These are phyloP conservation scores for Bauhinia variegata DNA, from an alignment of 306 rosid species.

Conservation along the genomic window DNA sequence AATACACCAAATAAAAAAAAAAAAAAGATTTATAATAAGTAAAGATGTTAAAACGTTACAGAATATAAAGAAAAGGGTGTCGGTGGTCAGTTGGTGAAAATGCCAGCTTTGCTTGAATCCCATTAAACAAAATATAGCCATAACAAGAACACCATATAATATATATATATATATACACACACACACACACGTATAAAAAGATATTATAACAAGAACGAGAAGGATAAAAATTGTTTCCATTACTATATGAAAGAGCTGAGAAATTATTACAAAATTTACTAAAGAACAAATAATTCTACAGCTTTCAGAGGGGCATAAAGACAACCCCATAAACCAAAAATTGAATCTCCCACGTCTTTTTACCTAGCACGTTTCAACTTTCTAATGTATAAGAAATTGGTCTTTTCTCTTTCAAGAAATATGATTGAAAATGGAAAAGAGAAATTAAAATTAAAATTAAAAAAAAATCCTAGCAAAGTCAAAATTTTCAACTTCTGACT, in stretches of 20 bases:
- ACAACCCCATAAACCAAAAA: conserved; percentile 68
- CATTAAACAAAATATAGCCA: too few relatives aligned
- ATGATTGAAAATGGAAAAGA: conserved; percentile 44
- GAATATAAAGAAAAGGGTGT: too few relatives aligned
- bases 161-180: too few relatives aligned
- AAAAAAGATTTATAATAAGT: too few relatives aligned
- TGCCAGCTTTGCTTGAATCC: too few relatives aligned
- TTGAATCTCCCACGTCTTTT: conserved; percentile 57
- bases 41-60: too few relatives aligned
- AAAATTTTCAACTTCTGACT: conserved; percentile 82
- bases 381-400: conserved; percentile 63
- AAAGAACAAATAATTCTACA: conserved; percentile 60
- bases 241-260: conserved; percentile 47
- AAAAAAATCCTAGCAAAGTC: conserved; percentile 53
- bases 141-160: too few relatives aligned
- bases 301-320: conserved; percentile 51
- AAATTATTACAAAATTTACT: conserved; percentile 68
- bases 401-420: conserved; percentile 56
- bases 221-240: conserved; percentile 30
- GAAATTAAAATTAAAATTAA: conserved; percentile 14
- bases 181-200: too few relatives aligned
- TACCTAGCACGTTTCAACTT: conserved; percentile 55
- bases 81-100: too few relatives aligned
- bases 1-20: too few relatives aligned
- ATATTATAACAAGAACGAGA: too few relatives aligned